Conservation (phyloP, 495 filamentous ascomycete species). For the Choiromyces venosus region DNA sequence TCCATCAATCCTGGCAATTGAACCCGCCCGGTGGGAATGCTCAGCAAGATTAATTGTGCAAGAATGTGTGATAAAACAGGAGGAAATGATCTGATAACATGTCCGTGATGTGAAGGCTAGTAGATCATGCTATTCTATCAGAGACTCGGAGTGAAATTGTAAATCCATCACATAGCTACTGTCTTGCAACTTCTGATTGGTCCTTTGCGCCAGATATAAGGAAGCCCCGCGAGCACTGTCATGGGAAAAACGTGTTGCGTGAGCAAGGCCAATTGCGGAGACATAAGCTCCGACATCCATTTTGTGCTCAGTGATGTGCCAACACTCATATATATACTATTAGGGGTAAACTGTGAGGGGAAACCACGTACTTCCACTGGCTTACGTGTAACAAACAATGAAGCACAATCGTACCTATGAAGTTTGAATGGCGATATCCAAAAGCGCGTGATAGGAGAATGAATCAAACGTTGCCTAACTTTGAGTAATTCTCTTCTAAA, state of each 20-base stretch:
- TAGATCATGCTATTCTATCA: background rate
- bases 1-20: background rate
- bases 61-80: background rate
- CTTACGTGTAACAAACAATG: background rate
- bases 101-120: background rate
- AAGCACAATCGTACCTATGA: background rate
- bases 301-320: background rate
- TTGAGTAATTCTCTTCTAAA: background rate
- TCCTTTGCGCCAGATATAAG: background rate
- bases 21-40: background rate
- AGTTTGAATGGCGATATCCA: background rate
- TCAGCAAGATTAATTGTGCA: background rate
- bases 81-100: background rate
- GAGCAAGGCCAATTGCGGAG: background rate
- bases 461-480: background rate
- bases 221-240: background rate
- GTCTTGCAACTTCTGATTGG: background rate
- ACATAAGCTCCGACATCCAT: background rate
- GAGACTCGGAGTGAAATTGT: background rate
- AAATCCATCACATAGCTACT: background rate
- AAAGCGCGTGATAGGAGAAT: background rate
- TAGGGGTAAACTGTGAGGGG: background rate
- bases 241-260: background rate
- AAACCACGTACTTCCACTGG: background rate
- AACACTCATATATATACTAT: background rate